phyloP scores from a whole-genome alignment of 1,139 yeast genomes.

The Lodderomyces theae region DNA sequence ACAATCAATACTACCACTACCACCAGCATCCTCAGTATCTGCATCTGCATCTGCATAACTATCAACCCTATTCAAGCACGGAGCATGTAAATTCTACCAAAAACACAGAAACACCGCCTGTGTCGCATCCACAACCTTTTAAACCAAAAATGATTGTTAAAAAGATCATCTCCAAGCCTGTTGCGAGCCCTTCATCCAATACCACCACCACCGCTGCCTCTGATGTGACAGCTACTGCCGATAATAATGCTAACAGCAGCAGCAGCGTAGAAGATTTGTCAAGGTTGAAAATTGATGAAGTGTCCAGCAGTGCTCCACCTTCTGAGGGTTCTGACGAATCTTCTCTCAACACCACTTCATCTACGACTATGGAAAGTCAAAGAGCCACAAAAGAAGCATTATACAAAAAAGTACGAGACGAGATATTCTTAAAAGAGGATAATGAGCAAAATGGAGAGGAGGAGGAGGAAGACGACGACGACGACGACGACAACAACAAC shows the following conservation, averaged over 20 bases:
- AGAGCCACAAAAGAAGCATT: constrained; percentile 36
- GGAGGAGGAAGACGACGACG: constrained; percentile 25
- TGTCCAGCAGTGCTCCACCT: constrained; percentile 10
- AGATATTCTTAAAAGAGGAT: constrained; percentile 36
- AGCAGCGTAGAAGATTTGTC: constrained; percentile 3
- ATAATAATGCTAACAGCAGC: constrained; percentile 6
- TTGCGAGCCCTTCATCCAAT: too few relatives aligned
- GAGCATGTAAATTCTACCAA: not conserved
- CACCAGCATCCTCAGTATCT: constrained; percentile 3
- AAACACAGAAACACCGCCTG: not conserved
- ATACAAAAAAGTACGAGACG: constrained; percentile 43
- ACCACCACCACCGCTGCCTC: too few relatives aligned
- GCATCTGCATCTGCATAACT: not conserved
- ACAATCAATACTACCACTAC: not conserved
- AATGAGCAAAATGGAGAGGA: constrained; percentile 27
- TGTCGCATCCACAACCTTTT: constrained; percentile 5
- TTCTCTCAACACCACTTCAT: not conserved
- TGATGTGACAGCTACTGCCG: constrained; percentile 7
- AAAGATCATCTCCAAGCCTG: constrained; percentile 13
- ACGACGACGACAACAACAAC: constrained; percentile 14
- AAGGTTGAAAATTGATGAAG: constrained; percentile 9
- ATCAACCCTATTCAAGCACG: not conserved
- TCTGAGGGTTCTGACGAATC: constrained; percentile 8
- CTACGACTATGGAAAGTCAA: constrained; percentile 20
- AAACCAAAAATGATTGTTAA: constrained; percentile 22